phyloP scores from a whole-genome alignment of 1,284 basidiomycete species.

The Uromyces viciae-fabae region DNA sequence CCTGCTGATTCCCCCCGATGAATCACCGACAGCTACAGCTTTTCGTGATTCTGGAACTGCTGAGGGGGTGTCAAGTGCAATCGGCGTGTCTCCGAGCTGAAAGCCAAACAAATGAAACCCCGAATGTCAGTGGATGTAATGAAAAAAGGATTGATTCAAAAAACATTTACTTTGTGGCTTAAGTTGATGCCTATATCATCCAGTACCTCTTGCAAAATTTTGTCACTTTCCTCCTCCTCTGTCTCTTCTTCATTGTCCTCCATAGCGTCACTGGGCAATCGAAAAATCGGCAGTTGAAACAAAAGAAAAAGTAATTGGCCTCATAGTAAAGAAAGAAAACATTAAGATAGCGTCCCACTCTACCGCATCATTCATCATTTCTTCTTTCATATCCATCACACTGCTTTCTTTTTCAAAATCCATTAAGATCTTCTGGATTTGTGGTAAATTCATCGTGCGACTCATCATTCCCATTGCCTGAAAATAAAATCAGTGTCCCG shows the following conservation, averaged over 20 bases:
- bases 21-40: conserved; percentile 34
- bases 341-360: conserved; percentile 58
- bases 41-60: conserved; percentile 36
- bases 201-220: conserved; percentile 90
- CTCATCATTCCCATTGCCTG: conserved; percentile 99
- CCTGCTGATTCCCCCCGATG: conserved; percentile 15
- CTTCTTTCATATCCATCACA: conserved; percentile 99
- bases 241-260: conserved; percentile 85
- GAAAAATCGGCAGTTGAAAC: background rate
- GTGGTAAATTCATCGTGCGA: conserved; percentile 84
- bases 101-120: background rate
- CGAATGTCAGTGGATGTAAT: background rate
- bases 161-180: conserved; percentile 72
- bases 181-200: conserved; percentile 94
- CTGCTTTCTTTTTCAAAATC: conserved; percentile 96
- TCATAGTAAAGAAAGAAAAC: background rate
- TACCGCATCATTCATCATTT: conserved; percentile 98
- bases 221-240: conserved; percentile 87
- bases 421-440: conserved; percentile 91
- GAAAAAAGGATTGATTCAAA: background rate
- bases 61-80: conserved; percentile 9
- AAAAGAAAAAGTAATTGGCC: background rate
- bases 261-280: conserved; percentile 70
- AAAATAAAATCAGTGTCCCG: no score
- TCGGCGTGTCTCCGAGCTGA: conserved; percentile 32